Evolutionary conservation across 2,329 filamentous ascomycete species (phyloP).

Genomic region (Cladosporium austrohemisphaericum): DNA sequence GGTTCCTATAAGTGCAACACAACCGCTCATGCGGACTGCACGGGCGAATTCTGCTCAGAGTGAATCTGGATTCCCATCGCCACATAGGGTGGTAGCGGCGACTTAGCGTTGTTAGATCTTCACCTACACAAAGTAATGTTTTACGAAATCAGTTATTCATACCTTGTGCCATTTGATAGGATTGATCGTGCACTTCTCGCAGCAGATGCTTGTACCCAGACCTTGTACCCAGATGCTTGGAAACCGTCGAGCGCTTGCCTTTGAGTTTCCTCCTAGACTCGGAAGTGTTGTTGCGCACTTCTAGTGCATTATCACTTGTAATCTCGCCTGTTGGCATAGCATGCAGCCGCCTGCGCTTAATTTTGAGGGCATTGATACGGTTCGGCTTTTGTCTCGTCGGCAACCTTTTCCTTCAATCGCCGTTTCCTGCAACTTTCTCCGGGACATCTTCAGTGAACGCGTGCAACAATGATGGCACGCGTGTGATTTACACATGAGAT

Average conservation of each 20-base stretch:
- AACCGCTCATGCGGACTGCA: constrained; percentile 13
- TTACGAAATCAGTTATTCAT: background rate
- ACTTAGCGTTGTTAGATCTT: background rate
- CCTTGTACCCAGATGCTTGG: background rate
- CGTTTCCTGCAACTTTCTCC: background rate
- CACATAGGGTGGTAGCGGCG: constrained; percentile 4
- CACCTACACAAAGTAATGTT: background rate
- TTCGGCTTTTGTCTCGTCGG: background rate
- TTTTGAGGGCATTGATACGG: background rate
- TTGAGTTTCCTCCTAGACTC: no score
- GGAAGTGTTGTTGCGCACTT: no score
- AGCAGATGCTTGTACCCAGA: background rate
- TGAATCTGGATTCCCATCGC: constrained; percentile 6
- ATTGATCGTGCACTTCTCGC: background rate
- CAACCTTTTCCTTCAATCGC: background rate
- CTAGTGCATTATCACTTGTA: no score
- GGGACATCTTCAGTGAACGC: no score
- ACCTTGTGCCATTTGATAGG: no score
- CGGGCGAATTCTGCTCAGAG: constrained; percentile 1
- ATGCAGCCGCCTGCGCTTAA: no score
- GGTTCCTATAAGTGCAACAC: background rate
- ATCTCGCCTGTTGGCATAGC: no score
- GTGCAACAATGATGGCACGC: no score
- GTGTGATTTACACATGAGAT: no score
- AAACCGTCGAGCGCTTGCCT: no score